A percentile compares a stretch with the other conserved stretches of the same genome.
Evolutionary conservation across 257 asterid species (phyloP).

Genomic region (Cruciata laevipes): DNA sequence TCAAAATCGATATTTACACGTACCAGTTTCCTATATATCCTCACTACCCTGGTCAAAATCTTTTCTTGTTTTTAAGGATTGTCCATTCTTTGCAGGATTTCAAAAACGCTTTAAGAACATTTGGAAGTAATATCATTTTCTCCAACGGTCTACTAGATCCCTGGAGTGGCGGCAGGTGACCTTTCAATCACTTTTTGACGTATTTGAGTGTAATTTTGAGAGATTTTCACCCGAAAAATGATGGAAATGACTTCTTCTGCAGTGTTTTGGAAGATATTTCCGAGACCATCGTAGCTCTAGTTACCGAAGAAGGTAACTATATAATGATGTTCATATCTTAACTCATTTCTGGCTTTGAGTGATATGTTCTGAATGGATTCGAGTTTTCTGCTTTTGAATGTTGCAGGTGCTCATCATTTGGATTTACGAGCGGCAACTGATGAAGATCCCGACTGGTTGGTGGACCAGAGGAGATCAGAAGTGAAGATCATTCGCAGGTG

Average conservation of each 20-base stretch:
- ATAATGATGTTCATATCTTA: not conserved
- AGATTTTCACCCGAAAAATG: conserved; percentile 7
- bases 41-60: not conserved
- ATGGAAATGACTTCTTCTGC: conserved; percentile 23
- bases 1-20: too few species aligned
- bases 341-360: not conserved
- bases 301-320: conserved; percentile 63
- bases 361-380: not conserved
- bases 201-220: not conserved
- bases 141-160: conserved; percentile 93
- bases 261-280: conserved; percentile 83
- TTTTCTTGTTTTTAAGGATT: not conserved
- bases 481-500: conserved; percentile 52
- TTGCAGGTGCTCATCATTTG: conserved; percentile 84
- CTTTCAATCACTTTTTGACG: not conserved
- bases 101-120: conserved; percentile 44
- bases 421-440: conserved; percentile 73
- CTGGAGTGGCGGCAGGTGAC: conserved; percentile 95
- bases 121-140: conserved; percentile 92
- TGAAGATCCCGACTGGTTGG: conserved; percentile 79
- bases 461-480: conserved; percentile 67
- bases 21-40: not conserved
- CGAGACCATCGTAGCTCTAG: conserved; percentile 70
- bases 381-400: conserved; percentile 1
- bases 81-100: conserved; percentile 40